These are phyloP conservation scores for Geotrichum ghanense DNA, from an alignment of 805 yeast genomes.

Conservation along the genomic window DNA sequence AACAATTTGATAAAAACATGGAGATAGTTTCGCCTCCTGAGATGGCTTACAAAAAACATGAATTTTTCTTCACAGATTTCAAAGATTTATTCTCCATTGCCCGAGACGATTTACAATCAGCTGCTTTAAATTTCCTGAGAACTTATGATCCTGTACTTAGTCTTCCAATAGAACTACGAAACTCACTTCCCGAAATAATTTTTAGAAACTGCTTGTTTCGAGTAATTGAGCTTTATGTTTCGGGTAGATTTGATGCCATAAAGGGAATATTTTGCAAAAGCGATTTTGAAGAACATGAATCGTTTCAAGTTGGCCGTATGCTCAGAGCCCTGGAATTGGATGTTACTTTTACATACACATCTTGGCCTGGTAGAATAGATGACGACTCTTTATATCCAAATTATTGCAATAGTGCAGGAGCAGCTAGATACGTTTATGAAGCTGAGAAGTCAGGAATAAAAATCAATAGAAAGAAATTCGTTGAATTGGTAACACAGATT, in stretches of 20 bases:
- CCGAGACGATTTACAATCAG: not conserved
- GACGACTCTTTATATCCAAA: conserved; percentile 11
- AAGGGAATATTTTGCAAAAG: not conserved
- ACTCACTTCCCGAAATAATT: not conserved
- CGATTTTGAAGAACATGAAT: not conserved
- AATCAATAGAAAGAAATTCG: conserved; percentile 4
- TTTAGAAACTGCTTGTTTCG: not conserved
- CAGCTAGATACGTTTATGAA: conserved; percentile 6
- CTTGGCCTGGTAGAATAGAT: conserved; percentile 11
- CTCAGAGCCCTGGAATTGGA: conserved; percentile 5
- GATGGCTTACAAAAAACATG: no score
- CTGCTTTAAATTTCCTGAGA: not conserved
- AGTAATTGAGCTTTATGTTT: not conserved
- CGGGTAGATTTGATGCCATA: not conserved
- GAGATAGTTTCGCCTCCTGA: no score
- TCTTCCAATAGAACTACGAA: not conserved
- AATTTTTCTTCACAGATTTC: no score
- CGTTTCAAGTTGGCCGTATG: not conserved
- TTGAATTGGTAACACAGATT: not conserved
- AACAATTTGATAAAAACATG: not conserved
- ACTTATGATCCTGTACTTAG: not conserved
- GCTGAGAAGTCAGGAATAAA: conserved; percentile 3
- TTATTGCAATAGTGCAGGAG: conserved; percentile 7
- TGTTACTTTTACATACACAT: conserved; percentile 8
- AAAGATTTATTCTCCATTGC: no score